Percentiles rank a stretch among this genome's conserved stretches.
Conservation (phyloP, 75 land plant species). For the Pinus taeda region DNA sequence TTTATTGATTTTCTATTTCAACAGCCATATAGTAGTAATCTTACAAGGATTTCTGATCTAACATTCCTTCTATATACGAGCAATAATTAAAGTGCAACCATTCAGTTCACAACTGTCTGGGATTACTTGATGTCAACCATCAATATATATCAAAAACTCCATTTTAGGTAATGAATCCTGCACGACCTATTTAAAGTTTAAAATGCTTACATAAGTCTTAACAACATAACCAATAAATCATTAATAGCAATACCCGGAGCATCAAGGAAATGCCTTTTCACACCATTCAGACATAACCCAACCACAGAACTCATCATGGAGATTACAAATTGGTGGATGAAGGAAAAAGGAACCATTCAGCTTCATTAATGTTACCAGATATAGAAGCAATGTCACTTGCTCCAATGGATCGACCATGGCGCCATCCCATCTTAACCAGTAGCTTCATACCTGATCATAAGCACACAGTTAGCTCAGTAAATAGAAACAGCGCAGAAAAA, state of each 20-base stretch:
- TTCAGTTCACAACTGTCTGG: too few species aligned
- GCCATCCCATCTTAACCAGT: conserved; percentile 92
- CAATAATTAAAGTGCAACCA: background rate
- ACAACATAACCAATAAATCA: background rate
- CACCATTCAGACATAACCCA: background rate
- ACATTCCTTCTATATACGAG: background rate
- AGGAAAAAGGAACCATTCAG: background rate
- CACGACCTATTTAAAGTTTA: background rate
- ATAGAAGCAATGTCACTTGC: conserved; percentile 54
- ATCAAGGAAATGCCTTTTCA: background rate
- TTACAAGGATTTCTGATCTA: background rate
- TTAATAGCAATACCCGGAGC: background rate
- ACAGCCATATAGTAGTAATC: too few species aligned
- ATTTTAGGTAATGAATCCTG: background rate
- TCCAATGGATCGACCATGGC: conserved; percentile 74
- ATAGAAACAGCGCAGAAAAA: background rate
- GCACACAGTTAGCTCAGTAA: background rate
- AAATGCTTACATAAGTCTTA: too few species aligned
- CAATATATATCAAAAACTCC: background rate
- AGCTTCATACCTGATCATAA: conserved; percentile 62
- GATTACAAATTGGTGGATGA: background rate
- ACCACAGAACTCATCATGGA: background rate
- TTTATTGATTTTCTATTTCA: background rate
- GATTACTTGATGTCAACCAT: background rate
- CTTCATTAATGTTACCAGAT: conserved; percentile 43